Evolutionary conservation across 2,329 filamentous ascomycete genomes (phyloP).

Genomic region (Verticillium tricorpus): DNA sequence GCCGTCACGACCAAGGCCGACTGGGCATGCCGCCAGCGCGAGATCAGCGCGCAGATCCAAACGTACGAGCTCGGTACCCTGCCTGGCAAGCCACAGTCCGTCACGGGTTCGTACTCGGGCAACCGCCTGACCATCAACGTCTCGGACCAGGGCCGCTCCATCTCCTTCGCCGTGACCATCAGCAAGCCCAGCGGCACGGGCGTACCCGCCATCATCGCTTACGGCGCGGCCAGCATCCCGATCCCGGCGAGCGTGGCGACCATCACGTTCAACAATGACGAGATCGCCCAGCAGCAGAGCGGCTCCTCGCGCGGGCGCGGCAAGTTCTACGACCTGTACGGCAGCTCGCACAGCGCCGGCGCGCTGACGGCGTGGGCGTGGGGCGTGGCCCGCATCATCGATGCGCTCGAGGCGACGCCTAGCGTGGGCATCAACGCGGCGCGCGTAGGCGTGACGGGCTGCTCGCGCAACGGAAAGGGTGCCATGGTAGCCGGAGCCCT

Average conservation of each 20-base stretch:
- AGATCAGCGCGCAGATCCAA: constrained; percentile 32
- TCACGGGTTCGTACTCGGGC: constrained; percentile 26
- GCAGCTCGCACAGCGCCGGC: constrained; percentile 36
- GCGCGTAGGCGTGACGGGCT: constrained; percentile 41
- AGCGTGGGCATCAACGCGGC: constrained; percentile 29
- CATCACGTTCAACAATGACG: constrained; percentile 44
- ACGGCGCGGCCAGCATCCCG: constrained; percentile 37
- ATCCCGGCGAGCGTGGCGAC: constrained; percentile 39
- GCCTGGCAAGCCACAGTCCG: constrained; percentile 26
- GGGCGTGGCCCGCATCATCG: constrained; percentile 43
- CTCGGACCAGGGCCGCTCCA: constrained; percentile 25
- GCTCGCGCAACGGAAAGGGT: constrained; percentile 47
- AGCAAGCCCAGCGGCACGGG: constrained; percentile 23
- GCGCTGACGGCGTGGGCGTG: constrained; percentile 46
- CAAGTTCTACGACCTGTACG: constrained; percentile 45
- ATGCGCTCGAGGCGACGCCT: constrained; percentile 36
- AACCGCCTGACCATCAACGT: constrained; percentile 29
- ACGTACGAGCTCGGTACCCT: constrained; percentile 32
- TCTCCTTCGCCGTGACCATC: constrained; percentile 25
- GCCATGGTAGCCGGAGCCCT: constrained; percentile 44
- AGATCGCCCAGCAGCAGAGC: constrained; percentile 30
- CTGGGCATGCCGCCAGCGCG: constrained; percentile 34
- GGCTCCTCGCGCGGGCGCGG: constrained; percentile 40
- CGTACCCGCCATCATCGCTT: constrained; percentile 44
- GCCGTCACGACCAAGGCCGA: constrained; percentile 30